phyloP scores from a whole-genome alignment of 2,329 filamentous ascomycete genomes.

The Neocucurbitaria cava region DNA sequence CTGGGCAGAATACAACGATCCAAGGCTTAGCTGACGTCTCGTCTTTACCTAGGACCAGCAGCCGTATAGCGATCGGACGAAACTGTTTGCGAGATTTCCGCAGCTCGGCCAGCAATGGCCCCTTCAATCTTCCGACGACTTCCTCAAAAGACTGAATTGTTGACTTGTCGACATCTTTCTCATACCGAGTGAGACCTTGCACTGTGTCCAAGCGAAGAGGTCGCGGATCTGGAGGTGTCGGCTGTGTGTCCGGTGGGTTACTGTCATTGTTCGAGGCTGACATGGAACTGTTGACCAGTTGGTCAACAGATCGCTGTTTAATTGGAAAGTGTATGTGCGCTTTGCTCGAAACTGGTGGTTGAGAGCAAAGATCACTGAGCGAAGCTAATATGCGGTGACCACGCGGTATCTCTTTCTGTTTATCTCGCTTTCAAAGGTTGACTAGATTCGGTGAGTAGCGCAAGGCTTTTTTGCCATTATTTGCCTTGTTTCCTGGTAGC shows the following conservation, averaged over 20 bases:
- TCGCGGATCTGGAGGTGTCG: background rate
- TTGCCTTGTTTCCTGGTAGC: too few relatives aligned
- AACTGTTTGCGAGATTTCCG: background rate
- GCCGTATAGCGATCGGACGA: background rate
- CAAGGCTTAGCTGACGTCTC: slow-evolving; percentile 1
- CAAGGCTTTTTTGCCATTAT: background rate
- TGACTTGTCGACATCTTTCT: background rate
- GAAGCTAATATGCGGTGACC: background rate
- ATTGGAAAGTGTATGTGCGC: background rate
- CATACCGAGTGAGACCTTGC: background rate
- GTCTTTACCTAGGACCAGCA: slow-evolving; percentile 1
- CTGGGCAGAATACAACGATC: slow-evolving; percentile 11
- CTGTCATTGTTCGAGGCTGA: background rate
- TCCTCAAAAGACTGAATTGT: background rate
- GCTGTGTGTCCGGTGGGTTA: background rate
- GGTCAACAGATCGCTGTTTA: background rate
- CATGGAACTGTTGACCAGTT: background rate
- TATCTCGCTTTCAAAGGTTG: background rate
- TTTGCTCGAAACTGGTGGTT: background rate
- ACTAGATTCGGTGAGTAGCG: background rate
- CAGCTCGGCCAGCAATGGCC: slow-evolving; percentile 3
- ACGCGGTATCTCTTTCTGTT: background rate
- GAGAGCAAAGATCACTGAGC: background rate
- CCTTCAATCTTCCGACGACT: background rate
- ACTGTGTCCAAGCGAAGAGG: background rate